A percentile compares a stretch with the other conserved stretches of the same genome.
These are phyloP conservation scores for Leccinum rimulosum DNA, from an alignment of 768 basidiomycete genomes.

Conservation along the genomic window DNA sequence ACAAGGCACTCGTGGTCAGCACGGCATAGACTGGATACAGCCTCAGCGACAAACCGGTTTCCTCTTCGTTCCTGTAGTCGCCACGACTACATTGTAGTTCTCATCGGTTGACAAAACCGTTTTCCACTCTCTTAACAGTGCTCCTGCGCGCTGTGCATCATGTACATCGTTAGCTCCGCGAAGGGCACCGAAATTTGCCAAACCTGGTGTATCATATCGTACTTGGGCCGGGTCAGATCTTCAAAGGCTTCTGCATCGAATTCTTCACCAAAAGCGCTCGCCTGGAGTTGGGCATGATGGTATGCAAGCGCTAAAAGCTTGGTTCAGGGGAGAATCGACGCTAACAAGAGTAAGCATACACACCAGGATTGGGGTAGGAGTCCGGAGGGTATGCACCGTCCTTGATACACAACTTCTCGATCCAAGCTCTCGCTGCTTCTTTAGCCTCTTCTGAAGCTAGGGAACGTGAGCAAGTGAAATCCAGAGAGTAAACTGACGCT, in stretches of 20 bases:
- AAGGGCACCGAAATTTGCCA: conserved; percentile 5
- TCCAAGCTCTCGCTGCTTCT: conserved; percentile 66
- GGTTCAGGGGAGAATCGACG: not conserved
- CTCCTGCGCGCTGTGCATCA: conserved; percentile 57
- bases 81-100: conserved; percentile 52
- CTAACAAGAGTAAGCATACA: conserved; percentile 19
- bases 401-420: conserved; percentile 77
- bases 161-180: not conserved
- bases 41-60: conserved; percentile 54
- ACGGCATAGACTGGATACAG: not conserved
- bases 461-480: not conserved
- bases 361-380: conserved; percentile 89
- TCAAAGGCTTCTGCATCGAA: conserved; percentile 76
- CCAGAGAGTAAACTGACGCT: conserved; percentile 6
- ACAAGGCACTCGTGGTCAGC: not conserved
- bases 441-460: conserved; percentile 68
- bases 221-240: conserved; percentile 78
- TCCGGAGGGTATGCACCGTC: conserved; percentile 85
- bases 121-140: conserved; percentile 71
- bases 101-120: conserved; percentile 57
- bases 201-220: conserved; percentile 79
- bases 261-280: conserved; percentile 89
- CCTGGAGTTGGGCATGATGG: conserved; percentile 88
- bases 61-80: conserved; percentile 58
- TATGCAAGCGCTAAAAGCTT: conserved; percentile 55